Percentiles rank a stretch among this genome's conserved stretches.
Conservation (phyloP, 108 stramenopile species). For the Pseudonitzschia multiseries region DNA sequence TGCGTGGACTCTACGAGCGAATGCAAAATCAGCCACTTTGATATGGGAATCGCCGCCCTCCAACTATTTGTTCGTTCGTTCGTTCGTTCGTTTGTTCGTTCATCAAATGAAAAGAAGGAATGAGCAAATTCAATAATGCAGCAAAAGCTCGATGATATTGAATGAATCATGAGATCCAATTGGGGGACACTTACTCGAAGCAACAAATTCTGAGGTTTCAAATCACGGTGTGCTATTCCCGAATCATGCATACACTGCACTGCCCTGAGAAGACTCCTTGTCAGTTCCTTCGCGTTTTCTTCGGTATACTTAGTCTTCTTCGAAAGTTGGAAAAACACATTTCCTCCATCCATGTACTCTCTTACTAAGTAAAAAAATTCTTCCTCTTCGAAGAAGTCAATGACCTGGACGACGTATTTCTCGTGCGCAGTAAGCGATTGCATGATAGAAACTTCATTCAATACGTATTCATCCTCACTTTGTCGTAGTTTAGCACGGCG, state of each 20-base stretch:
- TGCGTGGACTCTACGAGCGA: constrained; percentile 77
- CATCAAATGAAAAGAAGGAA: not conserved
- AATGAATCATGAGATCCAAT: not conserved
- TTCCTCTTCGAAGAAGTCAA: constrained; percentile 92
- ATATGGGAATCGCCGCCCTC: constrained; percentile 72
- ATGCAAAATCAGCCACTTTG: constrained; percentile 92
- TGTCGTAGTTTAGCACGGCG: constrained; percentile 18
- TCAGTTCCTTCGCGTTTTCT: constrained; percentile 79
- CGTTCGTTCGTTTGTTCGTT: no score
- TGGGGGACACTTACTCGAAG: constrained; percentile 44
- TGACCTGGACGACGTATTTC: constrained; percentile 71
- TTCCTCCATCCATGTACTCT: constrained; percentile 88
- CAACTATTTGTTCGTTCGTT: constrained; percentile 14
- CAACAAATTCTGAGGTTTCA: constrained; percentile 94
- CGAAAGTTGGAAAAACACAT: constrained; percentile 91
- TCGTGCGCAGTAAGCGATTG: constrained; percentile 38
- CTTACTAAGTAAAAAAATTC: constrained; percentile 86
- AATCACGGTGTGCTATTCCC: constrained; percentile 86
- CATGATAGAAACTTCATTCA: constrained; percentile 65
- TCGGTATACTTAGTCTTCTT: constrained; percentile 82
- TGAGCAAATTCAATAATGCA: not conserved
- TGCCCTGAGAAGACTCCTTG: constrained; percentile 66
- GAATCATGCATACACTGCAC: constrained; percentile 61
- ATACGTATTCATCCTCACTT: constrained; percentile 26
- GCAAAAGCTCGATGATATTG: constrained; percentile 31